These are phyloP conservation scores for Fusarium tanahbumbuense DNA, from an alignment of 2,329 filamentous ascomycete genomes.

Conservation along the genomic window DNA sequence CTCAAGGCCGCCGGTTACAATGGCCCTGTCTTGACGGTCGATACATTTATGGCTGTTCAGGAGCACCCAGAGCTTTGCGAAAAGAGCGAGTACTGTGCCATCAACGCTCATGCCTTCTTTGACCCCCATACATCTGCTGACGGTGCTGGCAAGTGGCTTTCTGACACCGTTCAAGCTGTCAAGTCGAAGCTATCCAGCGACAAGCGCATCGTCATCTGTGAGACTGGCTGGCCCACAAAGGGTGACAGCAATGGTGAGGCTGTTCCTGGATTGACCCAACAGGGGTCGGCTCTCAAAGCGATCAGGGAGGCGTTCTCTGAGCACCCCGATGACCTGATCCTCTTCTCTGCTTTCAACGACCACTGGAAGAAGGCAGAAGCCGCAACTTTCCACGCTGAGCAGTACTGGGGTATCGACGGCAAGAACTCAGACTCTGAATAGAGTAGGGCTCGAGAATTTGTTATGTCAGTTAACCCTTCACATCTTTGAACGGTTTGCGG, in stretches of 20 bases:
- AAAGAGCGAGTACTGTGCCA: conserved; percentile 80
- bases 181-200: conserved; percentile 55
- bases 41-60: conserved; percentile 78
- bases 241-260: conserved; percentile 74
- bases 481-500: conserved; percentile 13
- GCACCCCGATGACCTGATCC: conserved; percentile 66
- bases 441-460: conserved; percentile 12
- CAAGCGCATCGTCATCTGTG: conserved; percentile 79
- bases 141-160: conserved; percentile 75
- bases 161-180: conserved; percentile 62
- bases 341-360: conserved; percentile 86
- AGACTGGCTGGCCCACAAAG: conserved; percentile 84
- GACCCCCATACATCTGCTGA: conserved; percentile 70
- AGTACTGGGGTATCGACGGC: conserved; percentile 75
- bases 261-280: conserved; percentile 75
- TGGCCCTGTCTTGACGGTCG: conserved; percentile 82
- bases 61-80: conserved; percentile 76
- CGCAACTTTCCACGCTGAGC: conserved; percentile 76
- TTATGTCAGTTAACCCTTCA: conserved; percentile 15
- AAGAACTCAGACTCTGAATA: conserved; percentile 31
- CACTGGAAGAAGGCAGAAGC: conserved; percentile 77
- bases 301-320: conserved; percentile 69
- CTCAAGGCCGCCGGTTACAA: conserved; percentile 73
- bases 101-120: conserved; percentile 89
- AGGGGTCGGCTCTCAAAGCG: conserved; percentile 72